Evolutionary conservation across 202 grass and related monocot genomes (phyloP), one percentile per base, ranked within the genome.

Genomic region (Zizania palustris): DNA sequence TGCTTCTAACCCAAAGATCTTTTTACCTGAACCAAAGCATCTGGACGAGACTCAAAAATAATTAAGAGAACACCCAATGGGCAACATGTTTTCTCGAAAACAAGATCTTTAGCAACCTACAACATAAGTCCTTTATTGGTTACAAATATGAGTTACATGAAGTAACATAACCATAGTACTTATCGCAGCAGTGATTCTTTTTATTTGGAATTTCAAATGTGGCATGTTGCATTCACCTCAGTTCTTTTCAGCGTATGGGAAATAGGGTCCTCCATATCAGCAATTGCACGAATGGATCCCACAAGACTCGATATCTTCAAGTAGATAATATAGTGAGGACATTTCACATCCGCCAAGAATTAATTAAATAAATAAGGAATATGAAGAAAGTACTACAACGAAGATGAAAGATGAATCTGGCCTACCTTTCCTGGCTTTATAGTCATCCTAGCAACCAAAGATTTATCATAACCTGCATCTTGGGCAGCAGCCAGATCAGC

Each of bases 261-360:
- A 63, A 99, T 99, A 69, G 96, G 96, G 36, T 99, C 92, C 44
- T 93, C 92, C 96, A 96, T 99, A 61, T 99, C 80, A 72, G 96
- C 96, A 75, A 96, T 91, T 70, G 76, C 68, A 73, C 89, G 83
- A 59, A 99, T 90, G 0, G 87, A 96, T 86, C 82, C 90, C 28
- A 87, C 92, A 55, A 99, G 87, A 65, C 82, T 87, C 63, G 81
- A 84, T 89, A 99, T 99, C 92, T 99, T 63, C 22, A 67, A 53
- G 79, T 42, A 67, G 51, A 67, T 66, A 65, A 44, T 61, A 85
- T 71, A 66, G 63, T 21, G 33, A 48, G 22, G 44, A n/a, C 20
- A 46, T 42, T 65, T 61, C 1, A 4, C 19, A 50, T 21, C 5
- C 11, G 6, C 18, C 55, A 54, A 73, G 5, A 64, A 65, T 61